These are phyloP conservation scores for Aspergillus quadrilineatus DNA, from an alignment of 2,329 filamentous ascomycete species.

Conservation along the genomic window DNA sequence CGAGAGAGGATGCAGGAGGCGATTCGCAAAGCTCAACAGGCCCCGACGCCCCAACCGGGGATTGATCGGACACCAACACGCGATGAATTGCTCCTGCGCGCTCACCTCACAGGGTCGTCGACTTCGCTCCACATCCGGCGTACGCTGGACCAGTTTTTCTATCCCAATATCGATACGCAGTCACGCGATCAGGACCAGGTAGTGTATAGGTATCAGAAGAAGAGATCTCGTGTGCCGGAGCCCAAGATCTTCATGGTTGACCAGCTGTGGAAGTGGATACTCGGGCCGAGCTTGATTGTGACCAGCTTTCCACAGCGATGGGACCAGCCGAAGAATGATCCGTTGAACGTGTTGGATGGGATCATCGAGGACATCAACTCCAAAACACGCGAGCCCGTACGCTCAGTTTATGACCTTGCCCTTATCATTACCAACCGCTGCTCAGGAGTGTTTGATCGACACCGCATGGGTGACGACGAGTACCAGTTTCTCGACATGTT, in stretches of 20 bases:
- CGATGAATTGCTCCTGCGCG: slow-evolving; percentile 39
- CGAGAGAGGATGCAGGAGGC: slow-evolving; percentile 58
- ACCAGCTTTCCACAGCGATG: slow-evolving; percentile 41
- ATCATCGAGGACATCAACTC: slow-evolving; percentile 66
- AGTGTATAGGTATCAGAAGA: slow-evolving; percentile 59
- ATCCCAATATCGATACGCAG: slow-evolving; percentile 60
- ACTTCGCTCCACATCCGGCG: slow-evolving; percentile 55
- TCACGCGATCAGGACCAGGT: slow-evolving; percentile 63
- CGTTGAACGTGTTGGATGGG: slow-evolving; percentile 60
- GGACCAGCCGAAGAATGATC: slow-evolving; percentile 60
- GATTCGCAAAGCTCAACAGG: slow-evolving; percentile 43
- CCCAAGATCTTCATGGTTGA: slow-evolving; percentile 68
- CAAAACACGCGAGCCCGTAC: slow-evolving; percentile 60
- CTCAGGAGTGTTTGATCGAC: slow-evolving; percentile 61
- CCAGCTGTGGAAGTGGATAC: slow-evolving; percentile 66
- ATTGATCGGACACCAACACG: slow-evolving; percentile 33
- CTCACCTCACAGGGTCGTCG: slow-evolving; percentile 37
- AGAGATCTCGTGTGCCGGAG: slow-evolving; percentile 39
- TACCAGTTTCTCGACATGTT: slow-evolving; percentile 69
- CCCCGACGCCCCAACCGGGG: slow-evolving; percentile 27
- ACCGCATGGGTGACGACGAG: slow-evolving; percentile 57
- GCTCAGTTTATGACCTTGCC: slow-evolving; percentile 62
- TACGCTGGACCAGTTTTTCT: slow-evolving; percentile 66
- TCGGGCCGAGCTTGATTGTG: slow-evolving; percentile 59
- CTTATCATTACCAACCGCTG: slow-evolving; percentile 62